Base-by-base conservation (phyloP, 345 rosid species). In the Orychophragmus violaceus region DNA sequence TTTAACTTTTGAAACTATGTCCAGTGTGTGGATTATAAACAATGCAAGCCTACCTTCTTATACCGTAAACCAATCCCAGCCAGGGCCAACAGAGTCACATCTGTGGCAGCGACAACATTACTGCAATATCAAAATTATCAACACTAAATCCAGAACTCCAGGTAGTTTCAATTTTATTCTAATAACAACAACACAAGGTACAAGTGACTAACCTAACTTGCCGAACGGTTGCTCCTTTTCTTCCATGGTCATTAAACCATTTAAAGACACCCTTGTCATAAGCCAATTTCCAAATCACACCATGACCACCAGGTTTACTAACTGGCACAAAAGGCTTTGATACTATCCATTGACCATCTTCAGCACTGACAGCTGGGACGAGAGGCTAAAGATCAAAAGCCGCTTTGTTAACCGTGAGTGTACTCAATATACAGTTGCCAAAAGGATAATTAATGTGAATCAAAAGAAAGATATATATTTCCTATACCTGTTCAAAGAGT, bases 261-360 rank as follows among this genome's bases (percentile, higher is more conserved):
- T 82, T 63, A 72, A 88, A 93, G 68, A 93, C 65, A 21, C 98
- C 98, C 73, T 83, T 88, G 81, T 90, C 94, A 62, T 83, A 70
- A 52, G 98, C 98, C 71, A 93, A 86, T 81, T 93, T 93, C 98
- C 98, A 93, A 71, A 93, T 86, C 18, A 81, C 97, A 62, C 91
- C 98, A 84, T 90, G 97, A 76, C 98, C 98, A 76, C 96, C 96
- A 25, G 96, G 98, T 77, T 90, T 90, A 76, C 90, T 90, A 66
- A 93, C 85, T 41, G 96, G 96, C 45, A 78, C 76, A 21, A 85
- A 90, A 27, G 97, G 94, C 75, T 81, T 80, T 66, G 75, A 78
- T 32, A 85, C 80, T 78, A 88, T 56, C 96, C 98, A 90, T 70
- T 82, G 88, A 45, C 96, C 98, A 79, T 90, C 88, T 78, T 83